Evolutionary conservation across 129 eudicot genomes (phyloP), one percentile per base, ranked within the genome.

Genomic region (Dittrichia graveolens): DNA sequence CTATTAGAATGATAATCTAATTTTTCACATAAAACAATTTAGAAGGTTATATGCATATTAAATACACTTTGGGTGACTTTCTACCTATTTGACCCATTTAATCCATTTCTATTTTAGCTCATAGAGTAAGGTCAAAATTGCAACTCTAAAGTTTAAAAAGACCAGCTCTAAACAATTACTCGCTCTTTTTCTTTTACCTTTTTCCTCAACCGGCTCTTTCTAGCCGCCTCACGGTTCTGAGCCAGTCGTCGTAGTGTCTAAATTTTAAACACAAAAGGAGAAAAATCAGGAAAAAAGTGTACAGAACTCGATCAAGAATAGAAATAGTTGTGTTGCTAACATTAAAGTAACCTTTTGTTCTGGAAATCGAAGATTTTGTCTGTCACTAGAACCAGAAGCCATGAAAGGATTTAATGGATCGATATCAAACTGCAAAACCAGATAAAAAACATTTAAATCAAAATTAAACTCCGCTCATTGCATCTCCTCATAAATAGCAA

Each of bases 181-280:
- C 14, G 15, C 7, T 67, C 64, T 61, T 39, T 40, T n/a, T 12
- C 35, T 63, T 80, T 69, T 82, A 88, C 98, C 84, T 94, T 94
- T 77, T 94, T 94, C 74, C 98, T 83, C 81, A 94, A 80, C 65
- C 98, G 82, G 73, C 98, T 94, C 83, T 94, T 94, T 77, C 98
- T 84, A 64, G 98, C 98, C 34, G 98, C 98, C 78, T 95, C 99
- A 55, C 99, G 97, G 68, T 95, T 95, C 77, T 95, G 99, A 58
- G 99, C 99, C 37, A 94, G 86, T 72, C 98, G 81, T 58, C 98
- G 81, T 34, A 84, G 65, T 35, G 96, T 87, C 98, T 94, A 80
- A 61, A 45, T 61, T 24, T 62, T 37, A 0, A 15, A 56, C 19
- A 49, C 59, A 74, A 76, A 5, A 64, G 38, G 38, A 39, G 67